phyloP scores from a whole-genome alignment of 495 filamentous ascomycete species.

The Penicillium soppii region DNA sequence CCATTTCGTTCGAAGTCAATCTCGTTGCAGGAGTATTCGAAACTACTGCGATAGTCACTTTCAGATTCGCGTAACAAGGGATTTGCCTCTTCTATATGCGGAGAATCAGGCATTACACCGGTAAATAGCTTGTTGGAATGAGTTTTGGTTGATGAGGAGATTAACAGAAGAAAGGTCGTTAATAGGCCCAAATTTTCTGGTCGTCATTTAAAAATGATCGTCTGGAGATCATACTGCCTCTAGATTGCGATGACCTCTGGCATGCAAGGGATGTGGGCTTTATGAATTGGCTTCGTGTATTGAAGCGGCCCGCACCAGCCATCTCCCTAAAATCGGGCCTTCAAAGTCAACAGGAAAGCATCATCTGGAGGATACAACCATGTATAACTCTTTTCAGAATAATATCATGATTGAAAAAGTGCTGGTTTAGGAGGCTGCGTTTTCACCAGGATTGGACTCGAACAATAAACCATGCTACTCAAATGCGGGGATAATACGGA shows the following conservation, averaged over 20 bases:
- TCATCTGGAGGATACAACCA: no score
- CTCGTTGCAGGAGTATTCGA: background rate
- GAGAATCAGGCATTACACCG: background rate
- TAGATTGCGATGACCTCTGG: background rate
- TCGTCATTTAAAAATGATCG: background rate
- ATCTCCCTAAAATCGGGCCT: background rate
- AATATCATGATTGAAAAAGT: no score
- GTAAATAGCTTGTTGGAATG: background rate
- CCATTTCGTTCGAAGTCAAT: background rate
- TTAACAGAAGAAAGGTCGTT: no score
- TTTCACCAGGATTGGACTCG: no score
- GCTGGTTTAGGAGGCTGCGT: no score
- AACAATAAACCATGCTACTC: no score
- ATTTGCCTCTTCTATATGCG: background rate
- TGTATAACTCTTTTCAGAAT: no score
- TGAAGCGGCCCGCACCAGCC: no score
- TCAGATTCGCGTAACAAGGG: background rate
- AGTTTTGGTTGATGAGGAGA: background rate
- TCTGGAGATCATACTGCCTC: background rate
- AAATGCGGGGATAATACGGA: no score
- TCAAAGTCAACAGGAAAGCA: no score
- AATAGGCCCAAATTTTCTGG: background rate
- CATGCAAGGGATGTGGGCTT: background rate
- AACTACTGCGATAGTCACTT: background rate
- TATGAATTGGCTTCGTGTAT: no score